Evolutionary conservation across 352 stramenopile species (phyloP).

Genomic region (Globisporangium emineosum): DNA sequence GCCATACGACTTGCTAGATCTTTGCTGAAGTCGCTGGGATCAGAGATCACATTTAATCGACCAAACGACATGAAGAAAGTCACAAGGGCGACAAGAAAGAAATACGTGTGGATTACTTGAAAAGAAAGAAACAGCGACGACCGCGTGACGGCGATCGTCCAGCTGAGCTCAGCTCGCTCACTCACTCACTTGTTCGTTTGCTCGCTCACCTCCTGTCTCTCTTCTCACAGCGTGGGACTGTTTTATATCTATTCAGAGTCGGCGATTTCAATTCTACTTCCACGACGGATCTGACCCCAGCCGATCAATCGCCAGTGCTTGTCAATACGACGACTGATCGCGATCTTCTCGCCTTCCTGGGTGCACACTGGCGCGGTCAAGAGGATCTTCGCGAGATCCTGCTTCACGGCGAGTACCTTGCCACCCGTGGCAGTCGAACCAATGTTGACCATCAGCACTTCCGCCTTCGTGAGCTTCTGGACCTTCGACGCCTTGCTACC

Average conservation of each 20-base stretch:
- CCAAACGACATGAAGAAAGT: not conserved
- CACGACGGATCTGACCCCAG: slow-evolving; percentile 99
- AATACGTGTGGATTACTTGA: slow-evolving; percentile 3
- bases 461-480: slow-evolving; percentile 97
- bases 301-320: slow-evolving; percentile 99
- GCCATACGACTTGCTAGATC: too few relatives aligned
- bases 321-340: slow-evolving; percentile 98
- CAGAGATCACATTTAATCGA: too few relatives aligned
- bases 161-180: slow-evolving; percentile 1
- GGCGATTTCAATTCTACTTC: slow-evolving; percentile 92
- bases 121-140: not conserved
- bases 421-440: slow-evolving; percentile 98
- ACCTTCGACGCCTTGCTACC: slow-evolving; percentile 99
- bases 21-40: too few relatives aligned
- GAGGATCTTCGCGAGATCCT: slow-evolving; percentile 98
- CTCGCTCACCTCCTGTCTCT: slow-evolving; percentile 2
- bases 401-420: slow-evolving; percentile 93
- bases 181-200: not conserved
- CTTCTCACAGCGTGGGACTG: not conserved
- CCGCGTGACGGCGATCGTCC: not conserved
- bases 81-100: slow-evolving; percentile 2
- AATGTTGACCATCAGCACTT: slow-evolving; percentile 99
- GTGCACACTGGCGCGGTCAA: slow-evolving; percentile 99
- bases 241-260: slow-evolving; percentile 80
- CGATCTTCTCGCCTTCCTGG: slow-evolving; percentile 99